Percentiles rank a stretch among this genome's conserved stretches.
phyloP scores from a whole-genome alignment of 768 basidiomycete species.

The Cystoderma amianthinum region DNA sequence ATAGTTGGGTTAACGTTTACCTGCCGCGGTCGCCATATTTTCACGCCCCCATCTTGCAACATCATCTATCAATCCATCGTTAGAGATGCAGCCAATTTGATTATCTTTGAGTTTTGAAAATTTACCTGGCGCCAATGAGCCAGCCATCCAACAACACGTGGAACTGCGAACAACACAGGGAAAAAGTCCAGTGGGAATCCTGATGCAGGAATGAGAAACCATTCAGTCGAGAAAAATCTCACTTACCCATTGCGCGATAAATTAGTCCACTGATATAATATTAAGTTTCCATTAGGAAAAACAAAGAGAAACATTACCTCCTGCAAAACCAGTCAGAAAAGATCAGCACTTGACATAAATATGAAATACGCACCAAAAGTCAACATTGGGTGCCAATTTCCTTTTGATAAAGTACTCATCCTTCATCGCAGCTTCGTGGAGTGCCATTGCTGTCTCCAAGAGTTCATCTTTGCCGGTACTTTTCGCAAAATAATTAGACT shows the following conservation, averaged over 20 bases:
- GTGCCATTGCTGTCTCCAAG: slow-evolving; percentile 81
- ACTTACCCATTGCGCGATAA: slow-evolving; percentile 83
- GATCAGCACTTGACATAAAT: slow-evolving; percentile 2
- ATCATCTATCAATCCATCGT: slow-evolving; percentile 57
- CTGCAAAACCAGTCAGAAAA: slow-evolving; percentile 23
- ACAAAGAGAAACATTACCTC: slow-evolving; percentile 36
- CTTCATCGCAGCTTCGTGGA: slow-evolving; percentile 84
- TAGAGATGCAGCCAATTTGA: slow-evolving; percentile 3
- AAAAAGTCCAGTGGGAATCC: slow-evolving; percentile 94
- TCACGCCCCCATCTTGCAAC: slow-evolving; percentile 83
- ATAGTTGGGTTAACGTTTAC: slow-evolving; percentile 25
- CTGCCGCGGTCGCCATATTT: slow-evolving; percentile 90
- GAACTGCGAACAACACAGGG: slow-evolving; percentile 89
- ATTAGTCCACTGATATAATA: slow-evolving; percentile 62
- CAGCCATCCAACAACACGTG: slow-evolving; percentile 89
- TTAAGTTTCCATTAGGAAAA: not conserved
- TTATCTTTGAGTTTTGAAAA: slow-evolving; percentile 3
- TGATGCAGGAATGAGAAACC: slow-evolving; percentile 15
- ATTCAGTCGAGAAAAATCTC: not conserved
- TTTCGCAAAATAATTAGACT: not conserved
- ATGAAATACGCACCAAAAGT: slow-evolving; percentile 68
- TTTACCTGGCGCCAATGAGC: slow-evolving; percentile 84
- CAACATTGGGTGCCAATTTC: slow-evolving; percentile 83
- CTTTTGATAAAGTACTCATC: slow-evolving; percentile 86
- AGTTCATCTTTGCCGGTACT: slow-evolving; percentile 85